phyloP scores from a whole-genome alignment of 1,284 basidiomycete species.

The Agaricales sp. region DNA sequence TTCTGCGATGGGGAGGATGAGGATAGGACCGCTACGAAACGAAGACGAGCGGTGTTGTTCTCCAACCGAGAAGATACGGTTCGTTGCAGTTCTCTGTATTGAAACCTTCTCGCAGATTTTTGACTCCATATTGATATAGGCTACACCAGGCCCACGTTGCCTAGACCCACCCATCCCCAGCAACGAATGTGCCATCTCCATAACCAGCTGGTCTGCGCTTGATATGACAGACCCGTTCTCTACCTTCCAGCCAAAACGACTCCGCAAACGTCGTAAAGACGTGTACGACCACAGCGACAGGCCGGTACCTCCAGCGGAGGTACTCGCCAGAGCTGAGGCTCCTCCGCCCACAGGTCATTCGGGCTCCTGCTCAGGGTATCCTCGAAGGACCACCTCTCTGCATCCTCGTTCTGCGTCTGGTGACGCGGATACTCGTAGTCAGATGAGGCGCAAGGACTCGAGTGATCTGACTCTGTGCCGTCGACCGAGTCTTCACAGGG shows the following conservation, averaged over 20 bases:
- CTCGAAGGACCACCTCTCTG: not conserved
- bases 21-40: not conserved
- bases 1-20: not conserved
- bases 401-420: too few species aligned
- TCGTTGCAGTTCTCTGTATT: too few species aligned
- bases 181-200: not conserved
- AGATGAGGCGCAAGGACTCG: too few species aligned
- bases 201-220: slow-evolving; percentile 1
- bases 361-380: not conserved
- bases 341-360: not conserved
- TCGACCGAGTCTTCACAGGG: not conserved
- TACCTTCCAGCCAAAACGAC: not conserved
- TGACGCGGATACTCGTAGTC: not conserved
- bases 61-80: not conserved
- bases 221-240: slow-evolving; percentile 2
- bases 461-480: not conserved
- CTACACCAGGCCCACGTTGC: too few species aligned
- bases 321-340: not conserved
- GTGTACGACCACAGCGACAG: not conserved
- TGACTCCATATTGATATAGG: too few species aligned
- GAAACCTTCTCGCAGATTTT: too few species aligned
- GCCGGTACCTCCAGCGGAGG: not conserved
- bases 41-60: not conserved
- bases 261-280: not conserved
- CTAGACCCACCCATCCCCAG: not conserved